A percentile compares a stretch with the other conserved stretches of the same genome.
Evolutionary conservation across 768 basidiomycete genomes (phyloP).

Genomic region (Trametes coccinea): DNA sequence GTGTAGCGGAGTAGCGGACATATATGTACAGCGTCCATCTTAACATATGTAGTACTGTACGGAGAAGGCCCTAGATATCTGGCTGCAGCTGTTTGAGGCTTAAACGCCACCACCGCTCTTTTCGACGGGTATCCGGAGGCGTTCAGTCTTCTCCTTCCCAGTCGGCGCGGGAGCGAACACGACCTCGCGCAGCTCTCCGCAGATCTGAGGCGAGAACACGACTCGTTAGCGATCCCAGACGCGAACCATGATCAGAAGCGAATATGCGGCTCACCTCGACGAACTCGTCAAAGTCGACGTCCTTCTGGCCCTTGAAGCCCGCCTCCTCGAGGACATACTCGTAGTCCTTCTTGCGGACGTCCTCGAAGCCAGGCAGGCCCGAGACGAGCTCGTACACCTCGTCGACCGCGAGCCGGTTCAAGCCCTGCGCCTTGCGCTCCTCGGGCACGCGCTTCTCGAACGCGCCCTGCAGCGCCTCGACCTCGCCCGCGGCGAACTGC

Average conservation of each 20-base stretch:
- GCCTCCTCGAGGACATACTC: conserved; percentile 77
- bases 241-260: neutral
- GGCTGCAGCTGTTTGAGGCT: neutral
- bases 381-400: conserved; percentile 36
- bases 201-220: conserved; percentile 48
- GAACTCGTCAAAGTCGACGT: conserved; percentile 82
- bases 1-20: neutral
- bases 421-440: conserved; percentile 19
- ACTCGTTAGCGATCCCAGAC: conserved; percentile 3
- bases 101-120: conserved; percentile 55
- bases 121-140: conserved; percentile 53
- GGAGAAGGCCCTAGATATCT: neutral
- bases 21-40: neutral
- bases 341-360: conserved; percentile 60
- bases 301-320: conserved; percentile 56
- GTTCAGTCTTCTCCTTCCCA: conserved; percentile 36
- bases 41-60: neutral
- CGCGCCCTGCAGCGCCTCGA: conserved; percentile 41
- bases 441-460: conserved; percentile 36
- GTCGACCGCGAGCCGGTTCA: conserved; percentile 40
- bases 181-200: conserved; percentile 71
- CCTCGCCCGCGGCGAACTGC: conserved; percentile 55
- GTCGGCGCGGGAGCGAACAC: conserved; percentile 43
- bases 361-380: conserved; percentile 52
- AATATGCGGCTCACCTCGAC: conserved; percentile 61